phyloP scores from a whole-genome alignment of 169 alveolate genomes.

The Plasmodium berghei region DNA sequence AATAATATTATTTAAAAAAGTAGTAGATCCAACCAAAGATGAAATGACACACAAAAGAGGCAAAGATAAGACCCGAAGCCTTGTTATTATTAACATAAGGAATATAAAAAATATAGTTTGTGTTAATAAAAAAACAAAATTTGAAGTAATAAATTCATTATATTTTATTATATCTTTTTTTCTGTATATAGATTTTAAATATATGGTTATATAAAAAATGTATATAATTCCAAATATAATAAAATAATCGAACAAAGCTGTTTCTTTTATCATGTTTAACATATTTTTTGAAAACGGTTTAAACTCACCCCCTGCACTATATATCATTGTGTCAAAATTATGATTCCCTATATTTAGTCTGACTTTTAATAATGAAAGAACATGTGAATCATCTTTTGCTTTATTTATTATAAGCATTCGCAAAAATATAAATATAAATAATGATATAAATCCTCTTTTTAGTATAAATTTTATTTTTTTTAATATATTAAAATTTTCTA shows the following conservation, averaged over 20 bases:
- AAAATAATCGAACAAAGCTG: conserved; percentile 43
- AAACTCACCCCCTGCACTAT: conserved; percentile 54
- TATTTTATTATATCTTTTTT: background rate
- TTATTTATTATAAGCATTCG: conserved; percentile 7
- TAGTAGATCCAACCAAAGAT: conserved; percentile 50
- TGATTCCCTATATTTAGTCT: conserved; percentile 45
- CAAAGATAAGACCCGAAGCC: conserved; percentile 59
- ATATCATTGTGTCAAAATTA: conserved; percentile 60
- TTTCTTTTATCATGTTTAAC: conserved; percentile 60
- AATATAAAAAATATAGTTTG: conserved; percentile 19
- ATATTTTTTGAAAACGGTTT: conserved; percentile 35
- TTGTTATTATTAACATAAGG: conserved; percentile 39
- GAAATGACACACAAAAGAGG: conserved; percentile 50
- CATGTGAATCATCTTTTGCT: conserved; percentile 70
- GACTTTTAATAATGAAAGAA: conserved; percentile 49
- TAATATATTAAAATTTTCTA: background rate
- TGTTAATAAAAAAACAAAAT: conserved; percentile 21
- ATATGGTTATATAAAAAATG: conserved; percentile 11
- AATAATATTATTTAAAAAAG: background rate
- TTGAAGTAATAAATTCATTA: conserved; percentile 12
- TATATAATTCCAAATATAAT: conserved; percentile 3
- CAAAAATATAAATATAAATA: conserved; percentile 28
- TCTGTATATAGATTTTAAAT: background rate
- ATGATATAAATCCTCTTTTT: conserved; percentile 44
- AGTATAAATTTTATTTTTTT: conserved; percentile 5